Evolutionary conservation across 2,329 filamentous ascomycete species (phyloP), one percentile per base, ranked within the genome.

Genomic region (Aspergillus candidus): DNA sequence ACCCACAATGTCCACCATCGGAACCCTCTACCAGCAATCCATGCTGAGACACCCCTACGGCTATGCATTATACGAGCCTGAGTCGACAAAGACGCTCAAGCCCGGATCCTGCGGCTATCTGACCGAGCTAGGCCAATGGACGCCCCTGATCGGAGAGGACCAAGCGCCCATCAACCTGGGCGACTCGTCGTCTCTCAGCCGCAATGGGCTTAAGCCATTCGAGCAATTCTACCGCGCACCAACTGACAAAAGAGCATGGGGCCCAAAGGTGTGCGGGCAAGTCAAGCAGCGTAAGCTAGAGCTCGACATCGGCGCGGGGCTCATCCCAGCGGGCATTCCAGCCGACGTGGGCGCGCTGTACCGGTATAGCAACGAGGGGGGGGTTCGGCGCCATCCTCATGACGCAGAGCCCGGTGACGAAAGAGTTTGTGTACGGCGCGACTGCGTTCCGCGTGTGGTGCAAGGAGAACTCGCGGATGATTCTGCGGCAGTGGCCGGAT

Each of bases 31-130:
- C 35, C 41, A 43, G 34, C 41, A 38, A n/a, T 43, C 41, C 12
- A 43, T 43, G 41, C 35, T 37, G 29, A 37, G 34, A 2, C 41
- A 43, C 35, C 41, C 41, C 4, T 43, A 43, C 17, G 41, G 41
- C 4, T 43, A 43, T 14, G 41, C 41, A 5, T 12, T 43, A 8
- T 43, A 43, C 30, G 41, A 43, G n/a, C 41, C 41, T 11, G 41
- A 43, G 34, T 43, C 41, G 5, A 38, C 41, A n/a, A 14, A 14
- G 12, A 18, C 17, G 11, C 41, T 43, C 12, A 33, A 43, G 30
- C 41, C 41, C 11, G 41, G 41, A 3, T 43, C 33, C 35, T 43
- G 41, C 15, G 41, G 41, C 30, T 43, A 43, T 22, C 41, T 43
- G 12, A 43, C 41, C 13, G 34, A 37, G 11, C 41, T 43, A 4